Conservation (phyloP, 768 basidiomycete species). For the Suillus occidentalis region DNA sequence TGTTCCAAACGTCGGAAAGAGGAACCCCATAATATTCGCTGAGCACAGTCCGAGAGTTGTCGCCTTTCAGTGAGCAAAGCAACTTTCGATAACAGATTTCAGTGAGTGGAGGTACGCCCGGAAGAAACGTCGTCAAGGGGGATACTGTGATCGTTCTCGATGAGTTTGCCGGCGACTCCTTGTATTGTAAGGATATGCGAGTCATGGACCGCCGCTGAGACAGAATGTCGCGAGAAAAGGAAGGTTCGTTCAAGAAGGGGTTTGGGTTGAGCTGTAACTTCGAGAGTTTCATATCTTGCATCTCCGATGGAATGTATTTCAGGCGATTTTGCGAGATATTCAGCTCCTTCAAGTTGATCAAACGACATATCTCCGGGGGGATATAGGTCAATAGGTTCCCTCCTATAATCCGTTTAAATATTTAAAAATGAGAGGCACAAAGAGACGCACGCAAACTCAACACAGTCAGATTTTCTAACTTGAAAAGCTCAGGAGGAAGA, state of each 20-base stretch:
- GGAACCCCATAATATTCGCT: slow-evolving; percentile 30
- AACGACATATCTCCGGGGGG: slow-evolving; percentile 60
- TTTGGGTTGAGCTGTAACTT: slow-evolving; percentile 56
- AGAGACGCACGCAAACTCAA: slow-evolving; percentile 59
- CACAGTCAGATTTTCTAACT: slow-evolving; percentile 55
- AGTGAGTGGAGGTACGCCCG: slow-evolving; percentile 29
- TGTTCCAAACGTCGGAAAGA: slow-evolving; percentile 28
- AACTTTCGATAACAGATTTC: slow-evolving; percentile 42
- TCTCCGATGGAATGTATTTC: slow-evolving; percentile 62
- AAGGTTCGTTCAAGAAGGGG: slow-evolving; percentile 47
- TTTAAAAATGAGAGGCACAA: not conserved
- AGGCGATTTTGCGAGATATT: slow-evolving; percentile 63
- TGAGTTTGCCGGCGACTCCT: not conserved
- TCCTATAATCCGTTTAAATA: slow-evolving; percentile 37
- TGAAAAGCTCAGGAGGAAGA: slow-evolving; percentile 60
- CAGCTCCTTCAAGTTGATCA: slow-evolving; percentile 56
- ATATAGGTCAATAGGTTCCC: slow-evolving; percentile 54
- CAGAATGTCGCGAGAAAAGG: slow-evolving; percentile 15
- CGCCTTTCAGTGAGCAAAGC: slow-evolving; percentile 25
- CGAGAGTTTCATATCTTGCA: slow-evolving; percentile 54
- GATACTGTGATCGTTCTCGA: slow-evolving; percentile 19
- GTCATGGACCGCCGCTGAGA: slow-evolving; percentile 16
- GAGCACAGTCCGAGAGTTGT: slow-evolving; percentile 16
- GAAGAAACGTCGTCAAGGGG: slow-evolving; percentile 19
- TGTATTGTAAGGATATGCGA: slow-evolving; percentile 13